phyloP scores from a whole-genome alignment of 2,329 filamentous ascomycete genomes.

The Diplodia scrobiculata region DNA sequence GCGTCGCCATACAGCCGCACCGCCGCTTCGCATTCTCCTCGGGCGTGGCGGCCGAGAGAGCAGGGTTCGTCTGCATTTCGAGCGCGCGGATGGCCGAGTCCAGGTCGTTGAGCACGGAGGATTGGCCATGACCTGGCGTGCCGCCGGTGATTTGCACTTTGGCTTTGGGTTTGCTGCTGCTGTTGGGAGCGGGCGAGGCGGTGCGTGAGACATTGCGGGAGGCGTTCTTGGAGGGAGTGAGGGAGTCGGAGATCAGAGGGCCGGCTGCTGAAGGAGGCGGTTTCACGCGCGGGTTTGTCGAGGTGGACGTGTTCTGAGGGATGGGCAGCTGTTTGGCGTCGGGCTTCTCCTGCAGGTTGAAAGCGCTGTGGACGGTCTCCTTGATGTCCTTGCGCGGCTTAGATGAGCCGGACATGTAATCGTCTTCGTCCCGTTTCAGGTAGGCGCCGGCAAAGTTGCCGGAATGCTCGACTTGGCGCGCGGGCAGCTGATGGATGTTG shows the following conservation, averaged over 20 bases:
- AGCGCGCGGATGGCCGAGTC: slow-evolving; percentile 82
- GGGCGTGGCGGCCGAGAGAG: slow-evolving; percentile 53
- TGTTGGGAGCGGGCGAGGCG: slow-evolving; percentile 51
- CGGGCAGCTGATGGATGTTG: slow-evolving; percentile 42
- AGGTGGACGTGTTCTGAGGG: slow-evolving; percentile 16
- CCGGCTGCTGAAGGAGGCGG: slow-evolving; percentile 70
- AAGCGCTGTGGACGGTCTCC: slow-evolving; percentile 47
- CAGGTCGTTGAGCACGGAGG: slow-evolving; percentile 67
- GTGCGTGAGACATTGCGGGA: slow-evolving; percentile 44
- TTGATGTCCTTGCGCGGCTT: slow-evolving; percentile 46
- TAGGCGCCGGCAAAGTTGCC: slow-evolving; percentile 71
- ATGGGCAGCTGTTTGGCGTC: slow-evolving; percentile 46
- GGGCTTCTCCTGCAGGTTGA: slow-evolving; percentile 56
- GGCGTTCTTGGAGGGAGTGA: slow-evolving; percentile 33
- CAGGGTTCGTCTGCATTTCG: slow-evolving; percentile 89
- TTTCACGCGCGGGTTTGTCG: slow-evolving; percentile 50
- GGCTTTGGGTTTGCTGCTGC: slow-evolving; percentile 50
- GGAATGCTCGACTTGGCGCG: slow-evolving; percentile 57
- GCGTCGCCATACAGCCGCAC: slow-evolving; percentile 85
- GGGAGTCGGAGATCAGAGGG: slow-evolving; percentile 75
- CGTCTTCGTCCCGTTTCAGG: slow-evolving; percentile 70
- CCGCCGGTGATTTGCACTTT: slow-evolving; percentile 76
- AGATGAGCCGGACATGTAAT: slow-evolving; percentile 65
- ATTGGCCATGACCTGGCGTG: slow-evolving; percentile 78
- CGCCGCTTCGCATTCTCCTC: slow-evolving; percentile 62